phyloP scores from a whole-genome alignment of 2,329 filamentous ascomycete genomes.

The Hymenotorrendiella dingleyae region DNA sequence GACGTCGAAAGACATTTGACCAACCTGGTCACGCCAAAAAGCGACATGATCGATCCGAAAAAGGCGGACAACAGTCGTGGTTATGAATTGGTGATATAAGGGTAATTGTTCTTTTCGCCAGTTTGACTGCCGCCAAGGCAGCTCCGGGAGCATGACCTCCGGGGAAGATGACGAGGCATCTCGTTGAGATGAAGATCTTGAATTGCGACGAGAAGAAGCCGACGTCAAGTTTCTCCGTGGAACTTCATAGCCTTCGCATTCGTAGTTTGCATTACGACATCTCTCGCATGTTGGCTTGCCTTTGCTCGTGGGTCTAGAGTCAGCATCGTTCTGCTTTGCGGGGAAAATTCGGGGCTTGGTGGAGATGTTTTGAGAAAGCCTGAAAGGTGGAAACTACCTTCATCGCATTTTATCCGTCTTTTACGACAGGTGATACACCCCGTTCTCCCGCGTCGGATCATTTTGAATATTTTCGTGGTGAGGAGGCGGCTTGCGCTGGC shows the following conservation, averaged over 20 bases:
- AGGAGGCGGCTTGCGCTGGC: too few species aligned
- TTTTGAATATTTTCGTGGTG: too few species aligned
- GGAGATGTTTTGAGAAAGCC: too few species aligned
- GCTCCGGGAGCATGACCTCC: slow-evolving; percentile 1
- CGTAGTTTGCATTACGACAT: slow-evolving; percentile 16
- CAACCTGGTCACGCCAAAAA: slow-evolving; percentile 22
- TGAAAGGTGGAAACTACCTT: slow-evolving; percentile 15
- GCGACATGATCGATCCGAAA: slow-evolving; percentile 18
- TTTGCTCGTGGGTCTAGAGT: too few species aligned
- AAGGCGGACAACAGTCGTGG: slow-evolving; percentile 14
- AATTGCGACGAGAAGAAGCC: background rate
- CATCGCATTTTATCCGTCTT: slow-evolving; percentile 22
- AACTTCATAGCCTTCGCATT: slow-evolving; percentile 15
- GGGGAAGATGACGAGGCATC: background rate
- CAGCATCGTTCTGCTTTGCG: too few species aligned
- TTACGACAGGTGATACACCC: slow-evolving; percentile 20
- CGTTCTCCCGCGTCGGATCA: slow-evolving; percentile 14
- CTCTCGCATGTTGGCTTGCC: too few species aligned
- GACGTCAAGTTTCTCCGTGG: slow-evolving; percentile 3
- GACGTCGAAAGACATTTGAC: slow-evolving; percentile 18
- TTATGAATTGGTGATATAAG: slow-evolving; percentile 24
- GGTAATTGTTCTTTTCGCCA: slow-evolving; percentile 20
- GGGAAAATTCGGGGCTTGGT: too few species aligned
- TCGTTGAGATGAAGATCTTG: background rate
- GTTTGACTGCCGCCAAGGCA: slow-evolving; percentile 13